Conservation (phyloP, 148 eudicot species). For the Simmondsia chinensis region DNA sequence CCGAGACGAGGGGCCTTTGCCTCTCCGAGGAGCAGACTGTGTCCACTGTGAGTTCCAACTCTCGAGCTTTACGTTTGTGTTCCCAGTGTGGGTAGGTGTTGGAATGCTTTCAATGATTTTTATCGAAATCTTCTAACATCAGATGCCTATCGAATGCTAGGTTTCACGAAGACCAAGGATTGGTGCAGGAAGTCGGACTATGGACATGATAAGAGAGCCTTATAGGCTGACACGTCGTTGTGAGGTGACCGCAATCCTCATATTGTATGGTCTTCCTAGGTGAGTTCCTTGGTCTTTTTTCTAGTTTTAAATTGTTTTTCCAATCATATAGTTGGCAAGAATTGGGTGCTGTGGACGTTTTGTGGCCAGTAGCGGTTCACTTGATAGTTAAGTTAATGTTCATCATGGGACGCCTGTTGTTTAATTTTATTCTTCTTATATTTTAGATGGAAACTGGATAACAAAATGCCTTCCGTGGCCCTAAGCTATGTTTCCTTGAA, state of each 20-base stretch:
- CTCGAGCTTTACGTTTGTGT: not conserved
- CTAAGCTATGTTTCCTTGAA: too few species aligned
- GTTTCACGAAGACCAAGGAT: constrained; percentile 39
- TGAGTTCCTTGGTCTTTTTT: constrained; percentile 8
- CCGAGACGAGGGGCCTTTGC: constrained; percentile 18
- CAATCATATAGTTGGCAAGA: too few species aligned
- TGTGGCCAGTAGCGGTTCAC: too few species aligned
- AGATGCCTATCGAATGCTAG: constrained; percentile 27
- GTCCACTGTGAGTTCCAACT: constrained; percentile 4
- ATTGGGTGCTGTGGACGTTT: too few species aligned
- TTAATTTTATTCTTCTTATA: too few species aligned
- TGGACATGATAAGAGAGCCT: constrained; percentile 56
- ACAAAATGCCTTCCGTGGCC: too few species aligned
- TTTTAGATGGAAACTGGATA: too few species aligned
- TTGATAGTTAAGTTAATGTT: too few species aligned
- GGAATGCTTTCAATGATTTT: not conserved
- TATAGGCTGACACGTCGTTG: constrained; percentile 55
- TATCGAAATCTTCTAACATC: not conserved
- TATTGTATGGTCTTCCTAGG: constrained; percentile 84
- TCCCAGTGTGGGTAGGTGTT: not conserved
- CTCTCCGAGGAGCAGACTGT: constrained; percentile 16
- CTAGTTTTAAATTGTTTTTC: too few species aligned
- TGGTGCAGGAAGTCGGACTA: constrained; percentile 40
- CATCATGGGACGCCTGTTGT: too few species aligned
- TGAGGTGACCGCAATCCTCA: constrained; percentile 80